These are phyloP conservation scores for Daldinia bambusicola DNA, from an alignment of 495 filamentous ascomycete species.

Conservation along the genomic window DNA sequence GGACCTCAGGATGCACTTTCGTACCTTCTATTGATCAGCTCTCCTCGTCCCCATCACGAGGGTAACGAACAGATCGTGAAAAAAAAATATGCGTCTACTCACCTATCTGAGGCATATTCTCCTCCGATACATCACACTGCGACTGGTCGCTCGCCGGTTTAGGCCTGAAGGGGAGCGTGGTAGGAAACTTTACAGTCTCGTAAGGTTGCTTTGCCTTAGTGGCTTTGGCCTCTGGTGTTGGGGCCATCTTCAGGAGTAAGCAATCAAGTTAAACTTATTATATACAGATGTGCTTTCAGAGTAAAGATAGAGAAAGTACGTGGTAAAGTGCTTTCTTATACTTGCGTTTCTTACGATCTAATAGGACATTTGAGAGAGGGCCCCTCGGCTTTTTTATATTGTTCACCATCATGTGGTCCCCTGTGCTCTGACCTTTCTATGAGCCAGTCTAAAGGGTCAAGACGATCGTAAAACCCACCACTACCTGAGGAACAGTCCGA, in stretches of 20 bases:
- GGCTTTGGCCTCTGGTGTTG: no score
- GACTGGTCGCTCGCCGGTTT: no score
- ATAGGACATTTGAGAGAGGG: neutral
- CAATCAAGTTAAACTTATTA: neutral
- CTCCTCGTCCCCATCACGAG: no score
- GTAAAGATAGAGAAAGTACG: neutral
- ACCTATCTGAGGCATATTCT: neutral
- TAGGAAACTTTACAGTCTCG: no score
- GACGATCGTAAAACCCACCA: slow-evolving; percentile 1
- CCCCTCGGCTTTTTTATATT: neutral
- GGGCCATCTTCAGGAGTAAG: neutral
- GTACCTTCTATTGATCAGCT: neutral
- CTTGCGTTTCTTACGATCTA: neutral
- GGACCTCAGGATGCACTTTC: neutral
- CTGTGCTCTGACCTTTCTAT: neutral
- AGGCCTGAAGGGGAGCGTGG: no score
- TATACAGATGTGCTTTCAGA: neutral
- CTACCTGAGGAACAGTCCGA: neutral
- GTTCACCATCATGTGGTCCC: neutral
- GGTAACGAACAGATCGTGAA: neutral
- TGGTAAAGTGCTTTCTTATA: no score
- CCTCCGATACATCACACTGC: no score
- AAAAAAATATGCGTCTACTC: neutral
- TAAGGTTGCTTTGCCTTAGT: no score
- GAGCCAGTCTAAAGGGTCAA: neutral